Conservation (phyloP, 768 basidiomycete genomes). For the Auricularia heimuer region DNA sequence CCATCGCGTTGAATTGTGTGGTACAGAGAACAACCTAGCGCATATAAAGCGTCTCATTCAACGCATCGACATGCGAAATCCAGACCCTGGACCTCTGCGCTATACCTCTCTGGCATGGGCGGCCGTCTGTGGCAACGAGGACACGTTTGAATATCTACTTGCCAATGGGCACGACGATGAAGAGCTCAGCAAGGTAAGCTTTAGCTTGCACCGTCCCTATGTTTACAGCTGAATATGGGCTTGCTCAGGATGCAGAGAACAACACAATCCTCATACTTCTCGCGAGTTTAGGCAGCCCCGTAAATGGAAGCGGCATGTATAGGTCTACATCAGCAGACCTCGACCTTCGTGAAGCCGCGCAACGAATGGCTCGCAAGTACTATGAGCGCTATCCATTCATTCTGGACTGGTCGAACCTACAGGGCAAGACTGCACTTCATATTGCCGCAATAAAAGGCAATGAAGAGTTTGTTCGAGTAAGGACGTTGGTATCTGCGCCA, state of each 20-base stretch:
- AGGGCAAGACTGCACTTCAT: constrained; percentile 86
- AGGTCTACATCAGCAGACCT: constrained; percentile 37
- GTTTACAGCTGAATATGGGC: not conserved
- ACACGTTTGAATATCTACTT: constrained; percentile 87
- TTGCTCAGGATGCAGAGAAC: constrained; percentile 71
- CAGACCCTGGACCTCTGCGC: constrained; percentile 63
- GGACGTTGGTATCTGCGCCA: constrained; percentile 12
- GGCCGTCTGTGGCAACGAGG: constrained; percentile 77
- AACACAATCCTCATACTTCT: constrained; percentile 90
- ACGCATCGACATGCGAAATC: constrained; percentile 83
- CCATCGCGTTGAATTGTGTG: constrained; percentile 10
- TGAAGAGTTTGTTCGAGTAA: constrained; percentile 76
- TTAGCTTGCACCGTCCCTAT: not conserved
- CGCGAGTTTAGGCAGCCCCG: constrained; percentile 56
- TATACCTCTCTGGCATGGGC: constrained; percentile 91
- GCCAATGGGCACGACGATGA: constrained; percentile 85
- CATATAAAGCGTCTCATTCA: constrained; percentile 82
- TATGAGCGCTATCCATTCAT: constrained; percentile 79
- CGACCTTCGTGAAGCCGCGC: constrained; percentile 59
- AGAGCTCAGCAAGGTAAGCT: constrained; percentile 74
- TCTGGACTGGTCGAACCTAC: constrained; percentile 85
- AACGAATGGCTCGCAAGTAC: constrained; percentile 83
- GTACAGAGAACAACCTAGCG: constrained; percentile 85
- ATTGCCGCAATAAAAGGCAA: constrained; percentile 83
- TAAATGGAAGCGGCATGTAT: constrained; percentile 28